Evolutionary conservation across 306 rosid genomes (phyloP).

Genomic region (Vicia villosa): DNA sequence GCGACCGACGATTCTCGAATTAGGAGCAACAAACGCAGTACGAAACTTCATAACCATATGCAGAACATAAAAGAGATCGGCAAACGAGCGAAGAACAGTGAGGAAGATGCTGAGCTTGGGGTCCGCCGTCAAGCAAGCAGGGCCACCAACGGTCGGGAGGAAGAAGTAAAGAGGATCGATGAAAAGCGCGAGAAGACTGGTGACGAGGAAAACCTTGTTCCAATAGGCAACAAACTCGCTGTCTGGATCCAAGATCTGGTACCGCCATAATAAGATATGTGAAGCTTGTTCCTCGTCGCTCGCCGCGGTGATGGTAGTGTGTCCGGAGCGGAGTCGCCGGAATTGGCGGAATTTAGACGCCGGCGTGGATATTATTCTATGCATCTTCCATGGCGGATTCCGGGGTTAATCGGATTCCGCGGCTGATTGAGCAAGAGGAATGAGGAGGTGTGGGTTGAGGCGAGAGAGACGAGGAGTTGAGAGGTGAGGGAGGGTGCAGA

Average conservation of each 20-base stretch:
- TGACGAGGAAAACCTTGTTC: slow-evolving; percentile 77
- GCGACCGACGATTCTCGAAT: slow-evolving; percentile 80
- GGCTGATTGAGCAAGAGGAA: background rate
- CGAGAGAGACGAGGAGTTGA: background rate
- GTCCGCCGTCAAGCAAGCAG: slow-evolving; percentile 62
- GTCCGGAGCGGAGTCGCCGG: slow-evolving; percentile 42
- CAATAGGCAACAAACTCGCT: slow-evolving; percentile 74
- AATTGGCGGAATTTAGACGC: slow-evolving; percentile 63
- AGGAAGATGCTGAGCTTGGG: slow-evolving; percentile 40
- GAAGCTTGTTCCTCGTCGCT: slow-evolving; percentile 51
- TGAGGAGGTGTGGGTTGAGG: background rate
- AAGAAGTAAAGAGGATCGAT: slow-evolving; percentile 83
- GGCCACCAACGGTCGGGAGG: slow-evolving; percentile 73
- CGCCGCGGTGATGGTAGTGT: background rate
- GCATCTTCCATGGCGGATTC: slow-evolving; percentile 98
- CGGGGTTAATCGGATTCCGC: slow-evolving; percentile 71
- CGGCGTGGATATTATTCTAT: slow-evolving; percentile 68
- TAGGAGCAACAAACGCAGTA: slow-evolving; percentile 82
- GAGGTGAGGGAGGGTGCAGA: background rate
- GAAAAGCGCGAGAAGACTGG: slow-evolving; percentile 71
- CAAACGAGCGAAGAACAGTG: slow-evolving; percentile 62
- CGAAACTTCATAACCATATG: slow-evolving; percentile 85
- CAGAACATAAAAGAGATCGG: slow-evolving; percentile 73
- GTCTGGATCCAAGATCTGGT: slow-evolving; percentile 85
- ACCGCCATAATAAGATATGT: slow-evolving; percentile 68